Percentiles rank a stretch among this genome's conserved stretches.
phyloP scores from a whole-genome alignment of 106 monocot species.

The Dendrobium nobile region DNA sequence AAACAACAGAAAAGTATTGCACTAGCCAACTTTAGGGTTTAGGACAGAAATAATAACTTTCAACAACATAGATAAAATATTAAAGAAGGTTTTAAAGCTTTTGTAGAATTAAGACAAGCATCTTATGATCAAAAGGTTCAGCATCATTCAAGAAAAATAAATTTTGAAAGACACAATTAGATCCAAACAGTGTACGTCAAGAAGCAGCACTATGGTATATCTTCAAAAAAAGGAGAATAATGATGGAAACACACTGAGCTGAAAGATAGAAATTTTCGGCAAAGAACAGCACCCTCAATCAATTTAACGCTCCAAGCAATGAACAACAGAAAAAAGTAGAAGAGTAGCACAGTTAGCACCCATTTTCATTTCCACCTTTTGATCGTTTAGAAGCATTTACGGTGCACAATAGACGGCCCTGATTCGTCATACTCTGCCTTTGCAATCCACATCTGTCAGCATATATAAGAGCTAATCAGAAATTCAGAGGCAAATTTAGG shows the following conservation, averaged over 20 bases:
- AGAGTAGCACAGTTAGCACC: not conserved
- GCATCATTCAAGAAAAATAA: constrained; percentile 3
- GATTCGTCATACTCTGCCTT: constrained; percentile 26
- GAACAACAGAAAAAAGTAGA: not conserved
- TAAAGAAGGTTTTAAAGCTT: no score
- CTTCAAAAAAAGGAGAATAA: not conserved
- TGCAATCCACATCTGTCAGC: constrained; percentile 23
- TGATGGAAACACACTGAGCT: not conserved
- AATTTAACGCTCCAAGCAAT: not conserved
- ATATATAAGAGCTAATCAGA: not conserved
- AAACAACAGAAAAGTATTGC: not conserved
- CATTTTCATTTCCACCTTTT: not conserved
- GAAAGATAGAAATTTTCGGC: not conserved
- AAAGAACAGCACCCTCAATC: not conserved
- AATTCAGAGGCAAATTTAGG: not conserved
- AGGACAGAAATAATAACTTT: no score
- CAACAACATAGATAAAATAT: no score
- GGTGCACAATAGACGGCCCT: constrained; percentile 1
- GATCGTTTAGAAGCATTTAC: not conserved
- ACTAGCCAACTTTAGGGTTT: no score
- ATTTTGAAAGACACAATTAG: not conserved
- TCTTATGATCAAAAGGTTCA: not conserved
- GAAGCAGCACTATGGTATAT: not conserved
- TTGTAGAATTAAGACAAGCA: not conserved
- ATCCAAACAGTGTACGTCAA: not conserved